Evolutionary conservation across 2,329 filamentous ascomycete genomes (phyloP).

Genomic region (Fusarium tricinctum): DNA sequence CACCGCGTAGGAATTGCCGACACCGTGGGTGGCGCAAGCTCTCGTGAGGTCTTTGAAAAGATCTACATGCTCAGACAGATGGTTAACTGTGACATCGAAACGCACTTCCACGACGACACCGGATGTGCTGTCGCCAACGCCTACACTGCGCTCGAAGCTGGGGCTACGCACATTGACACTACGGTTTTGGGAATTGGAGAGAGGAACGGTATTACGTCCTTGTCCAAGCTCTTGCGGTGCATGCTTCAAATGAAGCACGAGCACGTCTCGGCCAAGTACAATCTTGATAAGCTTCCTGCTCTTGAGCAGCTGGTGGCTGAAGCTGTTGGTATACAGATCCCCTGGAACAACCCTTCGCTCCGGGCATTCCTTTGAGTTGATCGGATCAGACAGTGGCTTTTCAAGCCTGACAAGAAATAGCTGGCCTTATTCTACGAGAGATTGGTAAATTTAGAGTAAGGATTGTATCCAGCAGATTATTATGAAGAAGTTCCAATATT

Average conservation of each 20-base stretch:
- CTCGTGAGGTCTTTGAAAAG: conserved; percentile 90
- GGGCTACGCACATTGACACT: conserved; percentile 86
- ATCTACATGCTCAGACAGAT: conserved; percentile 81
- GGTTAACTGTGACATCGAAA: conserved; percentile 74
- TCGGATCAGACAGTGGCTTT: background rate
- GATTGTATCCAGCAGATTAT: background rate
- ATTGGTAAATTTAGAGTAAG: background rate
- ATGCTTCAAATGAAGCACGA: conserved; percentile 69
- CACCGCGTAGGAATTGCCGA: conserved; percentile 92
- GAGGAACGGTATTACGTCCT: conserved; percentile 77
- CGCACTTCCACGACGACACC: conserved; percentile 82
- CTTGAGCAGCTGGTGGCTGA: conserved; percentile 88
- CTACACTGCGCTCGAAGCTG: conserved; percentile 88
- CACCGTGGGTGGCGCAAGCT: conserved; percentile 88
- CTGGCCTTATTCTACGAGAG: background rate
- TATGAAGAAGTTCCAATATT: too few relatives aligned
- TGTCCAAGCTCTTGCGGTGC: conserved; percentile 50
- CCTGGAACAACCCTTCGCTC: conserved; percentile 33
- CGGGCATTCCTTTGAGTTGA: conserved; percentile 1
- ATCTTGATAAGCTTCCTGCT: conserved; percentile 89
- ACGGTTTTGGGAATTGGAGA: conserved; percentile 71
- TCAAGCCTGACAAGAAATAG: background rate
- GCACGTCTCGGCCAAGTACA: conserved; percentile 90
- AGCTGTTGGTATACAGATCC: conserved; percentile 54
- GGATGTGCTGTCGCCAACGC: conserved; percentile 92